Percentiles rank a stretch among this genome's conserved stretches.
Evolutionary conservation across 345 rosid species (phyloP).

Genomic region (Populus alba): DNA sequence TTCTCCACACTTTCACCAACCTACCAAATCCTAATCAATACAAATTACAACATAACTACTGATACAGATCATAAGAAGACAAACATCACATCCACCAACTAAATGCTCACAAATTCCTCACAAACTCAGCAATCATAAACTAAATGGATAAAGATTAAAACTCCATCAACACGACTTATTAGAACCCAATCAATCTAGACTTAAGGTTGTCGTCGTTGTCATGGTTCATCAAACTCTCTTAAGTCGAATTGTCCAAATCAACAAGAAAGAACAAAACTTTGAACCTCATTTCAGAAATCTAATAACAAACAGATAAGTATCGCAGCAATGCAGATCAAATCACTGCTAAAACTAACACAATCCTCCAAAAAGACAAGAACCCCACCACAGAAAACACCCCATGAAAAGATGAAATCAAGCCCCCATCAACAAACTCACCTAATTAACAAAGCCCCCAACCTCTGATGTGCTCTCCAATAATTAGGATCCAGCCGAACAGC

Average conservation of each 20-base stretch:
- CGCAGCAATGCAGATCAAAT: constrained; percentile 8
- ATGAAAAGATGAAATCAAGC: not conserved
- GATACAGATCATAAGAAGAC: constrained; percentile 10
- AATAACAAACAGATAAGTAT: not conserved
- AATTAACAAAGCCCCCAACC: constrained; percentile 68
- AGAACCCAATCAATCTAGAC: not conserved
- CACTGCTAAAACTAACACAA: not conserved
- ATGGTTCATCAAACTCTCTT: not conserved
- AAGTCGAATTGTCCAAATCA: too few species aligned
- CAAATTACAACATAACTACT: not conserved
- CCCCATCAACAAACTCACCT: constrained; percentile 47
- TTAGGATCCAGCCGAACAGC: constrained; percentile 79
- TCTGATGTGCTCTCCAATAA: constrained; percentile 78
- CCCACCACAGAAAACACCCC: not conserved
- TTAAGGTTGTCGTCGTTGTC: not conserved
- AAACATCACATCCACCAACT: not conserved
- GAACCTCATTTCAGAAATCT: not conserved
- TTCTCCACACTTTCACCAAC: not conserved
- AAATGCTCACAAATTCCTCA: not conserved
- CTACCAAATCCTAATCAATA: not conserved
- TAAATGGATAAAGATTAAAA: not conserved
- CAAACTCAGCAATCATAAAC: not conserved
- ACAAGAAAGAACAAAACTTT: not conserved
- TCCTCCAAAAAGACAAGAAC: not conserved
- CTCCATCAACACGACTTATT: not conserved